Percentiles rank a stretch among this genome's conserved stretches.
These are phyloP conservation scores for Capsicum chinense DNA, from an alignment of 257 asterid species.

Conservation along the genomic window DNA sequence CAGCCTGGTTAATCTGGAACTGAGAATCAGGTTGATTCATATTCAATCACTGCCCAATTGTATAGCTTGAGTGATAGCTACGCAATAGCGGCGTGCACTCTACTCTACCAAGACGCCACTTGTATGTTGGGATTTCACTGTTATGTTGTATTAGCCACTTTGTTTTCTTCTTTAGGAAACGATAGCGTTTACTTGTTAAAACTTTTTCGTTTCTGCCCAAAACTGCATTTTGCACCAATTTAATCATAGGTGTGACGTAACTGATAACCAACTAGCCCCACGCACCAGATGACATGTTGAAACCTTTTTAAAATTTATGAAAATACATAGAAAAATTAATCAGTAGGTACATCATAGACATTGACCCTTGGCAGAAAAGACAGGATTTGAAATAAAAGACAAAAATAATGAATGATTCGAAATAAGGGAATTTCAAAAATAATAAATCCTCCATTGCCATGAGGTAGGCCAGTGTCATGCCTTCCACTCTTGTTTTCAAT, in stretches of 20 bases:
- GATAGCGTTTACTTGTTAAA: background rate
- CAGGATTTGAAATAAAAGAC: background rate
- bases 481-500: background rate
- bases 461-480: background rate
- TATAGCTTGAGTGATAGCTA: no score
- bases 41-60: no score
- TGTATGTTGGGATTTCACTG: no score
- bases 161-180: background rate
- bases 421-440: background rate
- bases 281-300: background rate
- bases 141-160: no score
- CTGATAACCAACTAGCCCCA: background rate
- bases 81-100: no score
- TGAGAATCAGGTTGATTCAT: background rate
- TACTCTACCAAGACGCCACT: no score
- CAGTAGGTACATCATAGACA: background rate
- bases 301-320: background rate
- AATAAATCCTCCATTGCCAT: background rate
- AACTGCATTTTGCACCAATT: background rate
- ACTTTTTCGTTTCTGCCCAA: background rate
- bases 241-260: background rate
- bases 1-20: background rate
- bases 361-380: background rate
- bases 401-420: background rate
- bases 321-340: background rate